Percentiles rank a stretch among this genome's conserved stretches.
Conservation (phyloP, 2,329 filamentous ascomycete species). For the Aspergillus sp. region DNA sequence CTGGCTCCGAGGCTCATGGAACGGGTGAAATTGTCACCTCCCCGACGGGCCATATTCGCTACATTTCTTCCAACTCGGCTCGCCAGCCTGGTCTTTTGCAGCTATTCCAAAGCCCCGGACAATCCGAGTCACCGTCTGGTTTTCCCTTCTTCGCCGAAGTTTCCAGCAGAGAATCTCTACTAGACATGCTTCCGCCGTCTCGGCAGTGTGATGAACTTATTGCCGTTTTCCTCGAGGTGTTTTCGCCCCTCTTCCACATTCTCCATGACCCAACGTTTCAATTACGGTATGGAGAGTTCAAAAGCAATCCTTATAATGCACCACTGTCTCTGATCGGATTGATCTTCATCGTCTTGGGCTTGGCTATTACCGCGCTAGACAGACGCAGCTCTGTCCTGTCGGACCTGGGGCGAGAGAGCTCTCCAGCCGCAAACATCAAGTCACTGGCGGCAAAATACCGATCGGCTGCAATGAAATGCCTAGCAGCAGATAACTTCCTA, state of each 20-base stretch:
- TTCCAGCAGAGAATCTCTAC: slow-evolving; percentile 3
- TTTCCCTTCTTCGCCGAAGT: neutral
- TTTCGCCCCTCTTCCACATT: slow-evolving; percentile 23
- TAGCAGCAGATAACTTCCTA: slow-evolving; percentile 30
- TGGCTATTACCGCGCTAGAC: slow-evolving; percentile 24
- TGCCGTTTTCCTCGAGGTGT: slow-evolving; percentile 7
- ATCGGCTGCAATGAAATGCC: slow-evolving; percentile 25
- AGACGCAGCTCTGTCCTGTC: slow-evolving; percentile 18
- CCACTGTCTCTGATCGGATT: slow-evolving; percentile 24
- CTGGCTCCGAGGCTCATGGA: neutral
- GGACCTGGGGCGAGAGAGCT: slow-evolving; percentile 22
- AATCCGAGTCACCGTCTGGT: neutral
- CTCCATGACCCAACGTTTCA: slow-evolving; percentile 28
- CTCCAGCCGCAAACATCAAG: slow-evolving; percentile 16
- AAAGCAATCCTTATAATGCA: slow-evolving; percentile 16
- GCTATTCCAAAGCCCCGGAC: neutral
- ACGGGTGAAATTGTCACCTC: neutral
- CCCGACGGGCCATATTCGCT: slow-evolving; percentile 1
- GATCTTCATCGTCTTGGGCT: slow-evolving; percentile 13
- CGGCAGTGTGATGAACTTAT: slow-evolving; percentile 17
- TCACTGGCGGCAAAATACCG: slow-evolving; percentile 24
- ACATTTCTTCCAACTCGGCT: neutral
- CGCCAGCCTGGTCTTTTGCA: neutral
- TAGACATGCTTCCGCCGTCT: slow-evolving; percentile 14
- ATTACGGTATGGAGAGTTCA: slow-evolving; percentile 20